A percentile compares a stretch with the other conserved stretches of the same genome.
phyloP scores from a whole-genome alignment of 257 asterid genomes.

The Nicotiana tomentosiformis region DNA sequence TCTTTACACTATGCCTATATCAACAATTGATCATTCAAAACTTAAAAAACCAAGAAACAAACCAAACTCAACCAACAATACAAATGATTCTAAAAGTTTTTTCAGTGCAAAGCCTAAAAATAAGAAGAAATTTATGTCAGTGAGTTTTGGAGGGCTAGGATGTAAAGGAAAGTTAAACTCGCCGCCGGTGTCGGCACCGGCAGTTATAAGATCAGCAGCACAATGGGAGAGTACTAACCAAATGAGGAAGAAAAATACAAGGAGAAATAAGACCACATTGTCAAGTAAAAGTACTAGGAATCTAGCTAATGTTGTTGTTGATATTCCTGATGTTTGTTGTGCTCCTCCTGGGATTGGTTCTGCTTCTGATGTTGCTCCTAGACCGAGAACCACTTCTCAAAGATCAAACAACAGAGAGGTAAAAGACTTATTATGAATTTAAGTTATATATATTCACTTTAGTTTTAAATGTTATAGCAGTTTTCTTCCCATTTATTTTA shows the following conservation, averaged over 20 bases:
- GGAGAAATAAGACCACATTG: constrained; percentile 15
- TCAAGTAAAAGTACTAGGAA: constrained; percentile 14
- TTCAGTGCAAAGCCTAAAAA: constrained; percentile 19
- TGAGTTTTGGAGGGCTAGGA: constrained; percentile 39
- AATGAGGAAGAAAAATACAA: constrained; percentile 18
- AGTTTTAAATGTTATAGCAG: background rate
- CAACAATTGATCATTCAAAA: background rate
- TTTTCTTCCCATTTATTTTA: background rate
- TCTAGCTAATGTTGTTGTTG: constrained; percentile 32
- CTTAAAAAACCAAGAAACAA: background rate
- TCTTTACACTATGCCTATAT: background rate
- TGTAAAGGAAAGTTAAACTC: constrained; percentile 27
- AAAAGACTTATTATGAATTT: background rate
- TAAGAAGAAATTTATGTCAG: constrained; percentile 20
- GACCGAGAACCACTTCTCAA: constrained; percentile 22
- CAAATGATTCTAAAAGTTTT: constrained; percentile 14
- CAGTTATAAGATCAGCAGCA: background rate
- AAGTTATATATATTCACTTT: too few relatives aligned
- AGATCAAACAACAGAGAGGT: constrained; percentile 35
- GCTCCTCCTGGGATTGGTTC: constrained; percentile 60
- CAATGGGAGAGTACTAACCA: constrained; percentile 6
- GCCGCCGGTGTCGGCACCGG: background rate
- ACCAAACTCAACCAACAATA: background rate
- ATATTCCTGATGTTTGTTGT: constrained; percentile 47
- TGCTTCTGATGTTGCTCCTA: constrained; percentile 46